Evolutionary conservation across 306 rosid genomes (phyloP).

Genomic region (Sicyos edulis): DNA sequence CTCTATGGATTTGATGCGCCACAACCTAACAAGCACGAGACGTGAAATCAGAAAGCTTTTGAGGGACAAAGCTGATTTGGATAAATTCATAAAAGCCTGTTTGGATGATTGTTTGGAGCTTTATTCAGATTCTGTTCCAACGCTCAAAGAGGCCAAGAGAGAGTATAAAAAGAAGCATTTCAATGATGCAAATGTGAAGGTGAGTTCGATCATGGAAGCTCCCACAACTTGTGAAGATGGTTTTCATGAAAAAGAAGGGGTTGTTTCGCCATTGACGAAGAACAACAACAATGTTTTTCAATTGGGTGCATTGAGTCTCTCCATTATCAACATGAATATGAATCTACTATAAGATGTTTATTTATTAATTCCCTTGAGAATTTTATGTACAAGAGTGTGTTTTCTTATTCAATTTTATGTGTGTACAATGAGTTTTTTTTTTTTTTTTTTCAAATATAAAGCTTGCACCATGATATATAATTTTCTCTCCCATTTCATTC

Average conservation of each 20-base stretch:
- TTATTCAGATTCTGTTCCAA: slow-evolving; percentile 36
- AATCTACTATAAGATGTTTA: not conserved
- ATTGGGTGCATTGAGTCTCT: slow-evolving; percentile 58
- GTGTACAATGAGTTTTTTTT: not conserved
- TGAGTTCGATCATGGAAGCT: slow-evolving; percentile 53
- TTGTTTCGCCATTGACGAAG: slow-evolving; percentile 48
- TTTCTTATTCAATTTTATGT: not conserved
- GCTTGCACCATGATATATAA: too few relatives aligned
- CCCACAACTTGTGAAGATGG: slow-evolving; percentile 75
- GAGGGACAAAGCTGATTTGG: slow-evolving; percentile 27
- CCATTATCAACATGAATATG: slow-evolving; percentile 43
- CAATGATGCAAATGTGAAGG: slow-evolving; percentile 31
- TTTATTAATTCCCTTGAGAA: not conserved
- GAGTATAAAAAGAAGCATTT: slow-evolving; percentile 42
- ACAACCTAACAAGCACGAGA: slow-evolving; percentile 42
- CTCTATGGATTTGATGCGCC: slow-evolving; percentile 39
- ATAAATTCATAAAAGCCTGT: slow-evolving; percentile 26
- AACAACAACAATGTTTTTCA: slow-evolving; percentile 45
- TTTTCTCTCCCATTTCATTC: too few relatives aligned
- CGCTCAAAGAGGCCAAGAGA: slow-evolving; percentile 39
- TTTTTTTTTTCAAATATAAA: too few relatives aligned
- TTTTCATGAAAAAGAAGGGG: slow-evolving; percentile 33
- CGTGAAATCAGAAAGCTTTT: slow-evolving; percentile 33
- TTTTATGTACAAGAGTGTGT: not conserved
- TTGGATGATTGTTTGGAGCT: slow-evolving; percentile 63